These are phyloP conservation scores for Apodospora peruviana DNA, from an alignment of 495 filamentous ascomycete genomes.

Conservation along the genomic window DNA sequence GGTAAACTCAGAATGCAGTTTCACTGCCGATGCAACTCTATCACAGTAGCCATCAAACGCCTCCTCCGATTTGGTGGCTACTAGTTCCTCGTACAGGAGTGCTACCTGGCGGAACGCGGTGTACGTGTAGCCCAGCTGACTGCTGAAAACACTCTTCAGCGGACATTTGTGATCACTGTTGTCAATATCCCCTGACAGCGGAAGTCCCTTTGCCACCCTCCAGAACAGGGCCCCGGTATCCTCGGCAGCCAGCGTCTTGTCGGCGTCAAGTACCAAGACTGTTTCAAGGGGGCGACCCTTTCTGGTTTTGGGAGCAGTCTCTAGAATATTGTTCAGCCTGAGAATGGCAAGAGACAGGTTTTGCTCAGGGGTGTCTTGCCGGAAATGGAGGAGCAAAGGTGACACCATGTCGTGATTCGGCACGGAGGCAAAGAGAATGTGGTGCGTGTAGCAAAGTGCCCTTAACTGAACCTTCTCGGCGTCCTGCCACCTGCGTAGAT, in stretches of 20 bases:
- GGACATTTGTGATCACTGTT: slow-evolving; percentile 12
- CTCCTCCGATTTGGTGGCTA: slow-evolving; percentile 16
- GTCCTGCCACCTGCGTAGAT: slow-evolving; percentile 50
- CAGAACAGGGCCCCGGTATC: slow-evolving; percentile 56
- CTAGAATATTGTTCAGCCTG: slow-evolving; percentile 35
- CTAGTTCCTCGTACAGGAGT: slow-evolving; percentile 50
- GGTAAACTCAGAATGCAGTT: slow-evolving; percentile 46
- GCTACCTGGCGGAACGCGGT: slow-evolving; percentile 52
- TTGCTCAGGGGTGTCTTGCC: slow-evolving; percentile 29
- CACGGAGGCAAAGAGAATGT: slow-evolving; percentile 43
- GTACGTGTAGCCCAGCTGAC: slow-evolving; percentile 48
- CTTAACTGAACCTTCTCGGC: slow-evolving; percentile 45
- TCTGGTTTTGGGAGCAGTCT: not conserved
- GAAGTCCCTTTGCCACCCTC: slow-evolving; percentile 11
- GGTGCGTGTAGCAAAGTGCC: slow-evolving; percentile 38
- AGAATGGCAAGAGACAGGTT: slow-evolving; percentile 35
- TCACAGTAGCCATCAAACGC: slow-evolving; percentile 46
- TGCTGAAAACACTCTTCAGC: slow-evolving; percentile 46
- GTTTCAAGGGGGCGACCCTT: slow-evolving; percentile 25
- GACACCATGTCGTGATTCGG: slow-evolving; percentile 10
- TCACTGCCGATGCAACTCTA: slow-evolving; percentile 37
- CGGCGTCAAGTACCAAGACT: slow-evolving; percentile 53
- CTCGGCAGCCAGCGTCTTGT: slow-evolving; percentile 49
- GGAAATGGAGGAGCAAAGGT: slow-evolving; percentile 35
- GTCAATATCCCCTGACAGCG: not conserved